phyloP scores from a whole-genome alignment of 1,284 basidiomycete species.

The Cryptococcus sp. region DNA sequence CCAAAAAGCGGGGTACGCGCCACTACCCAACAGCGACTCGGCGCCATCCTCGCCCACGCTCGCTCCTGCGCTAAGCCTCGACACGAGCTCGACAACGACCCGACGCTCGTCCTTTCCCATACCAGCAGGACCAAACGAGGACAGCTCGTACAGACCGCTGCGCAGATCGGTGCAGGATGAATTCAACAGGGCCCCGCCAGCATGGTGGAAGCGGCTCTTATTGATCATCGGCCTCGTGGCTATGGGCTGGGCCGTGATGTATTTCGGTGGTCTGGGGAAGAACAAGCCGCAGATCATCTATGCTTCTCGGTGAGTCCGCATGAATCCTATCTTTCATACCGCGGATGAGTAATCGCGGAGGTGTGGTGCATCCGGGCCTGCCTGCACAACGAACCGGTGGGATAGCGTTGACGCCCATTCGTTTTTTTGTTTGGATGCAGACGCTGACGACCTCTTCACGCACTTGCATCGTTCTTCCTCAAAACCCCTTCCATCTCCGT shows the following conservation, averaged over 20 bases:
- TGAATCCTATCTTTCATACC: background rate
- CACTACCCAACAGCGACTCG: too few species aligned
- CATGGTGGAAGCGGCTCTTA: conserved; percentile 45
- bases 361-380: background rate
- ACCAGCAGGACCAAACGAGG: background rate
- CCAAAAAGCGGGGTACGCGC: too few species aligned
- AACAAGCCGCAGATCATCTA: conserved; percentile 49
- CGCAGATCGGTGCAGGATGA: conserved; percentile 33
- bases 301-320: conserved; percentile 45
- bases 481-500: background rate
- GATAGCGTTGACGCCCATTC: background rate
- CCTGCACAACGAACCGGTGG: background rate
- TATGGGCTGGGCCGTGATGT: conserved; percentile 42
- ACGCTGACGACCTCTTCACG: background rate
- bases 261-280: conserved; percentile 23
- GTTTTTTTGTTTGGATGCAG: background rate
- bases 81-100: too few species aligned
- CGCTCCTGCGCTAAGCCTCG: too few species aligned
- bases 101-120: too few species aligned
- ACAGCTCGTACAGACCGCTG: conserved; percentile 26
- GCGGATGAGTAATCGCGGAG: background rate
- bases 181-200: conserved; percentile 47
- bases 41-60: too few species aligned
- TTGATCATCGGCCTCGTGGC: conserved; percentile 37
- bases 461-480: background rate